Conservation (phyloP, 2,329 filamentous ascomycete genomes). For the Monosporascus ibericus region DNA sequence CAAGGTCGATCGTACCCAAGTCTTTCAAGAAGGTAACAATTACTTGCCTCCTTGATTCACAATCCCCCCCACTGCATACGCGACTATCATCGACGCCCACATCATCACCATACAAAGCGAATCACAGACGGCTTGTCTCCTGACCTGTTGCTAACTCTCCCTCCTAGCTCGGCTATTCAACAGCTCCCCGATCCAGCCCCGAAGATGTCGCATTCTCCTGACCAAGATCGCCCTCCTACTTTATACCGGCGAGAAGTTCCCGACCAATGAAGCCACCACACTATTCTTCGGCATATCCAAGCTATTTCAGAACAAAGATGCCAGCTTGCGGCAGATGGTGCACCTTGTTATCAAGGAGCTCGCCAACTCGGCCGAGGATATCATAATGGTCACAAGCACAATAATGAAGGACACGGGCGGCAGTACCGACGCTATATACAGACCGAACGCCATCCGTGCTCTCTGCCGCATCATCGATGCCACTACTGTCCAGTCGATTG, state of each 20-base stretch:
- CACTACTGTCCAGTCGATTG: conserved; percentile 93
- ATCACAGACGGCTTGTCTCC: conserved; percentile 12
- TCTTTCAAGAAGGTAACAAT: conserved; percentile 91
- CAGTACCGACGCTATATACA: conserved; percentile 86
- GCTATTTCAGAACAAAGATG: conserved; percentile 99
- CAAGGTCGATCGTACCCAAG: conserved; percentile 94
- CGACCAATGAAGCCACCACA: conserved; percentile 92
- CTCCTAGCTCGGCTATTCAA: conserved; percentile 87
- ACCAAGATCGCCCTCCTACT: conserved; percentile 96
- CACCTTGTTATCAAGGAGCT: conserved; percentile 98
- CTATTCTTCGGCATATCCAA: conserved; percentile 99
- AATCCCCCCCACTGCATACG: neutral
- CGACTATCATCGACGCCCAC: neutral
- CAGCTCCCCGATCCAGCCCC: conserved; percentile 90
- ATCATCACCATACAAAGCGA: conserved; percentile 13
- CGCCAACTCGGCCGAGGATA: conserved; percentile 90
- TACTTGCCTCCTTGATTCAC: conserved; percentile 12
- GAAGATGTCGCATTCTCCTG: conserved; percentile 93
- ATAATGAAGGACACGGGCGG: conserved; percentile 99
- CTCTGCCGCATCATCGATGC: conserved; percentile 96
- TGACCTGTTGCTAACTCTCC: conserved; percentile 28
- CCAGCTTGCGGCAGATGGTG: conserved; percentile 95
- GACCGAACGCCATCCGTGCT: conserved; percentile 92
- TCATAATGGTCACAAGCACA: conserved; percentile 98
- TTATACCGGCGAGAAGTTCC: conserved; percentile 95